These are phyloP conservation scores for Ophiostoma sp. DNA, from an alignment of 2,329 filamentous ascomycete species.

Conservation along the genomic window DNA sequence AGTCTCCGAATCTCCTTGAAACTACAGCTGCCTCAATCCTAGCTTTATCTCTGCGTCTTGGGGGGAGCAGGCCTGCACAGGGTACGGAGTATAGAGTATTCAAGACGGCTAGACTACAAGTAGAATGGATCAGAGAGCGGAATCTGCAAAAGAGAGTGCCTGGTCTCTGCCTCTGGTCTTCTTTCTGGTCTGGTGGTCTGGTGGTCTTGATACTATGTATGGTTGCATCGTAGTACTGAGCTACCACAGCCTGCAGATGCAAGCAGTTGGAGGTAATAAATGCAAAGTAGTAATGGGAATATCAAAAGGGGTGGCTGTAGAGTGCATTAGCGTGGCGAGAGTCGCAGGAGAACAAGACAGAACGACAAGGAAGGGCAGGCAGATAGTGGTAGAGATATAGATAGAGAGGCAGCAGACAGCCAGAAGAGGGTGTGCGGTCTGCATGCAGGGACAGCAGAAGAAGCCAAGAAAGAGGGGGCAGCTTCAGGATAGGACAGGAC, in stretches of 20 bases:
- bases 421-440: not conserved
- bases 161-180: too few species aligned
- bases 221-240: not conserved
- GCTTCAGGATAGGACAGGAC: not conserved
- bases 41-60: not conserved
- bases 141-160: too few species aligned
- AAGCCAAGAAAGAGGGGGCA: not conserved
- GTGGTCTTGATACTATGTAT: not conserved
- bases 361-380: not conserved
- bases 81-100: not conserved
- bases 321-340: not conserved
- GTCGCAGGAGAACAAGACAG: not conserved
- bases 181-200: not conserved
- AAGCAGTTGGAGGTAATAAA: not conserved
- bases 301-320: conserved; percentile 1
- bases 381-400: not conserved
- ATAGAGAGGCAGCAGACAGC: not conserved
- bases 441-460: conserved; percentile 3
- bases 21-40: conserved; percentile 5
- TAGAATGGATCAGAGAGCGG: not conserved
- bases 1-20: conserved; percentile 1
- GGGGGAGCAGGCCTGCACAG: too few species aligned
- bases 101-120: not conserved
- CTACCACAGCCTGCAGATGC: not conserved
- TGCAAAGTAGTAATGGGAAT: not conserved